phyloP scores from a whole-genome alignment of 495 filamentous ascomycete genomes.

The Tirmania nivea region DNA sequence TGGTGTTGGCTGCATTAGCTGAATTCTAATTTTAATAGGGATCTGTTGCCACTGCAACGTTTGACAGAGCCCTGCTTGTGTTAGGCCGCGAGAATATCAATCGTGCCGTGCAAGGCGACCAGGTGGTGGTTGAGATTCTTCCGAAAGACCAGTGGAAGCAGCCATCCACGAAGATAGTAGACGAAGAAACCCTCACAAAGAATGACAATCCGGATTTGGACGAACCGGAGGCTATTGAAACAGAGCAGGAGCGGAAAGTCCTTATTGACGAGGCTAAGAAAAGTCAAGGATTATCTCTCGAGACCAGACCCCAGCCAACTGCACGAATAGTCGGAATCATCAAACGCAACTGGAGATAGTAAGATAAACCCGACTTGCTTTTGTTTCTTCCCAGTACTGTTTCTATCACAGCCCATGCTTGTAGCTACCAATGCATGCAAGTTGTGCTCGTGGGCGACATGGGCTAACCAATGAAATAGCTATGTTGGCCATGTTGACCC shows the following conservation, averaged over 20 bases:
- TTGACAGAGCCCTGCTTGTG: conserved; percentile 69
- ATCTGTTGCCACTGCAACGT: conserved; percentile 67
- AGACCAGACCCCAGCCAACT: conserved; percentile 71
- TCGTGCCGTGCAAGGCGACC: conserved; percentile 70
- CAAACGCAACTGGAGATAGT: conserved; percentile 93
- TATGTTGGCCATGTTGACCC: conserved; percentile 84
- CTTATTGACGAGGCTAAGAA: conserved; percentile 79
- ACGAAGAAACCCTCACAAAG: conserved; percentile 78
- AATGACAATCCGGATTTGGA: conserved; percentile 78
- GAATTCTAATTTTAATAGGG: conserved; percentile 23
- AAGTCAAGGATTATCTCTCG: conserved; percentile 52
- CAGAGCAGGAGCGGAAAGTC: conserved; percentile 63
- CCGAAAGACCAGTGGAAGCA: conserved; percentile 92
- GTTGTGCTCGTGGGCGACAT: not conserved
- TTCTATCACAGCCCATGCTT: not conserved
- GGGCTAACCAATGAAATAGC: not conserved
- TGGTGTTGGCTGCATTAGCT: not conserved
- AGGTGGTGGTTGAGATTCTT: conserved; percentile 76
- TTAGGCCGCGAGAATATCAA: conserved; percentile 95
- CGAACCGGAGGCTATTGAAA: conserved; percentile 44
- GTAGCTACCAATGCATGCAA: not conserved
- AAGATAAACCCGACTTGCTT: not conserved
- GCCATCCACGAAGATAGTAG: conserved; percentile 82
- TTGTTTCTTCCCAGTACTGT: not conserved
- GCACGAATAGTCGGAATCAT: conserved; percentile 80